Evolutionary conservation across 1,284 basidiomycete genomes (phyloP).

Genomic region (Ceratobasidium sp.): DNA sequence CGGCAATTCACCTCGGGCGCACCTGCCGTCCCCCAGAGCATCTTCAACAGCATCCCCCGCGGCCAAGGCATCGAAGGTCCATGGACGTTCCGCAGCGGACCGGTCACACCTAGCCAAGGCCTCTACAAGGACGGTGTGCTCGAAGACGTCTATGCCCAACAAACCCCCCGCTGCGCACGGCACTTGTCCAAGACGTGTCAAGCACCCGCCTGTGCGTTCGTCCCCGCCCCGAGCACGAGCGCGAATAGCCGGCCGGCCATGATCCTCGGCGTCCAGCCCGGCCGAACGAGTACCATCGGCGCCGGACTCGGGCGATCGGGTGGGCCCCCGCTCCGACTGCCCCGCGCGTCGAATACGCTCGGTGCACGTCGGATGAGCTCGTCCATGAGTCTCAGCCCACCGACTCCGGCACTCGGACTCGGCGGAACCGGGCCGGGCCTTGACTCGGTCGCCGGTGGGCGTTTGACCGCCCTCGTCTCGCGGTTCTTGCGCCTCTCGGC

Average conservation of each 20-base stretch:
- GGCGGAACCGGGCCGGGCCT: not conserved
- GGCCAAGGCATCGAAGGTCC: conserved; percentile 42
- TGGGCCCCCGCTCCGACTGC: conserved; percentile 23
- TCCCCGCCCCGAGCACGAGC: conserved; percentile 14
- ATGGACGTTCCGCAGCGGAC: conserved; percentile 40
- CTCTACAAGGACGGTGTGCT: conserved; percentile 18
- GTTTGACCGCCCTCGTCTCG: conserved; percentile 64
- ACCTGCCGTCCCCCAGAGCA: conserved; percentile 38
- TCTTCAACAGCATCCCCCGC: conserved; percentile 42
- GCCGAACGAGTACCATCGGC: conserved; percentile 28
- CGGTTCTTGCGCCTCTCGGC: conserved; percentile 76
- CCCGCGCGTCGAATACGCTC: not conserved
- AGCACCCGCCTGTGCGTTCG: conserved; percentile 13
- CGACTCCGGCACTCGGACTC: conserved; percentile 11
- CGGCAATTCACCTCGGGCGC: conserved; percentile 23
- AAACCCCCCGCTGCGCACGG: conserved; percentile 13
- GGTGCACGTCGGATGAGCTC: not conserved
- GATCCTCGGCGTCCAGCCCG: conserved; percentile 23
- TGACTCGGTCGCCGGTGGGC: conserved; percentile 9
- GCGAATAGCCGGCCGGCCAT: conserved; percentile 18
- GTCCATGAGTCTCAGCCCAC: conserved; percentile 13
- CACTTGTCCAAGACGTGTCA: conserved; percentile 26
- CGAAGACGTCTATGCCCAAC: conserved; percentile 14
- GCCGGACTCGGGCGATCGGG: conserved; percentile 17
- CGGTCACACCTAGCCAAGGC: not conserved